Conservation (phyloP, 2,329 filamentous ascomycete species). For the Leptosphaerulina australis region DNA sequence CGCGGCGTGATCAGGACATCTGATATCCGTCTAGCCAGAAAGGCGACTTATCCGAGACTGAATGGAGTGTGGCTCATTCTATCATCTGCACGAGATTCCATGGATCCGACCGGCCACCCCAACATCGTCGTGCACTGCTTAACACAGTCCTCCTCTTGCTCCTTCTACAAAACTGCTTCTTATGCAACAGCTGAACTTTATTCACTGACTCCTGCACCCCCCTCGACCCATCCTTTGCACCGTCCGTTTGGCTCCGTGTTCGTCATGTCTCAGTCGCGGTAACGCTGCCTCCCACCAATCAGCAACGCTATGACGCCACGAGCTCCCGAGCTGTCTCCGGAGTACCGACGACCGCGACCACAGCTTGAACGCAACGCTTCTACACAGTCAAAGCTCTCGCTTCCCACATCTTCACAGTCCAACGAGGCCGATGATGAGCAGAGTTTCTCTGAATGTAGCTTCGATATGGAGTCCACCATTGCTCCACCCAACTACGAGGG, state of each 20-base stretch:
- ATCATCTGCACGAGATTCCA: constrained; percentile 14
- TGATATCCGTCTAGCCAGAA: constrained; percentile 14
- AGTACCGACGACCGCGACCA: constrained; percentile 33
- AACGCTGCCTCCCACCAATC: constrained; percentile 31
- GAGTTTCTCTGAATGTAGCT: constrained; percentile 39
- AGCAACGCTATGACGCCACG: constrained; percentile 41
- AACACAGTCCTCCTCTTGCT: not conserved
- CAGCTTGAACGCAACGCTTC: constrained; percentile 41
- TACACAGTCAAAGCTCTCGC: constrained; percentile 43
- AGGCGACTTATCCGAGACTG: constrained; percentile 18
- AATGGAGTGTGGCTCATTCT: constrained; percentile 17
- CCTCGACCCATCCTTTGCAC: not conserved
- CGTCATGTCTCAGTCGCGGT: constrained; percentile 15
- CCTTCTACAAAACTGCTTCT: not conserved
- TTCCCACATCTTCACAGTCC: constrained; percentile 44
- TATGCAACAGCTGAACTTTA: not conserved
- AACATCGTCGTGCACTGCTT: constrained; percentile 1
- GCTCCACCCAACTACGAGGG: constrained; percentile 68
- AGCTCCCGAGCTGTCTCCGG: constrained; percentile 14
- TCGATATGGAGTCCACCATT: constrained; percentile 43
- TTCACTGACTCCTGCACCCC: not conserved
- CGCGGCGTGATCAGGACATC: constrained; percentile 14
- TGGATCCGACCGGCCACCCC: constrained; percentile 11
- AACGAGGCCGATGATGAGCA: constrained; percentile 55
- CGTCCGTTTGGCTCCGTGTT: constrained; percentile 3